A percentile compares a stretch with the other conserved stretches of the same genome.
phyloP scores from a whole-genome alignment of 2,329 filamentous ascomycete genomes.

The Fusarium sp. region DNA sequence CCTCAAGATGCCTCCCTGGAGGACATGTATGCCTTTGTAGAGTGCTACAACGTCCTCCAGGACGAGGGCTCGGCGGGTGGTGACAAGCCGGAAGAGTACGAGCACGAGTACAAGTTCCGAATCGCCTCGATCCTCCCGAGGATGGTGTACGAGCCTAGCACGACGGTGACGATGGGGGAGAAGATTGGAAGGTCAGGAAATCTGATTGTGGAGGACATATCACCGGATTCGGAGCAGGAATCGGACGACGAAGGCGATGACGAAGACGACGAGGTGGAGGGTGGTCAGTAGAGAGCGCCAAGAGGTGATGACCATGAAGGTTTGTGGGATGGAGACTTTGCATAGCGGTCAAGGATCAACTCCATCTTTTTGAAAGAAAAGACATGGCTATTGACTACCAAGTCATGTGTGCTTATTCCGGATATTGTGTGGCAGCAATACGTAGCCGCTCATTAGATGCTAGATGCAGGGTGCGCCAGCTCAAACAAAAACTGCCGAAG shows the following conservation, averaged over 20 bases:
- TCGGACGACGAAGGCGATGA: conserved; percentile 47
- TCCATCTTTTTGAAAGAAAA: conserved; percentile 1
- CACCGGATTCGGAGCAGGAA: conserved; percentile 51
- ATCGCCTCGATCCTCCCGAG: conserved; percentile 89
- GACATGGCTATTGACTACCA: conserved; percentile 2
- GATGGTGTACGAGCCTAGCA: conserved; percentile 78
- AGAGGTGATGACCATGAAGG: conserved; percentile 13
- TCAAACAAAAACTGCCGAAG: conserved; percentile 12
- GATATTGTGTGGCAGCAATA: not conserved
- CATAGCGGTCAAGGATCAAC: conserved; percentile 29
- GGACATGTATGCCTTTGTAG: conserved; percentile 94
- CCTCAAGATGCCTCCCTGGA: conserved; percentile 76
- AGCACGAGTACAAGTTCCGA: conserved; percentile 85
- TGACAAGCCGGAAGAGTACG: conserved; percentile 72
- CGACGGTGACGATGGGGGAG: conserved; percentile 73
- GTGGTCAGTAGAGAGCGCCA: conserved; percentile 30
- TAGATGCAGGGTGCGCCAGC: not conserved
- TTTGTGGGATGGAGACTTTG: conserved; percentile 18
- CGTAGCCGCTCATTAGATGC: not conserved
- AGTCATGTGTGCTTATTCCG: not conserved
- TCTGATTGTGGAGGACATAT: conserved; percentile 80
- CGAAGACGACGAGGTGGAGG: conserved; percentile 42
- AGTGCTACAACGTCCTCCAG: conserved; percentile 79
- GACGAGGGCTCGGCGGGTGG: conserved; percentile 48
- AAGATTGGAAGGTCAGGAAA: conserved; percentile 86